Evolutionary conservation across 192 early-diverging fungal genomes (phyloP).

Genomic region (Coemansia sp.): DNA sequence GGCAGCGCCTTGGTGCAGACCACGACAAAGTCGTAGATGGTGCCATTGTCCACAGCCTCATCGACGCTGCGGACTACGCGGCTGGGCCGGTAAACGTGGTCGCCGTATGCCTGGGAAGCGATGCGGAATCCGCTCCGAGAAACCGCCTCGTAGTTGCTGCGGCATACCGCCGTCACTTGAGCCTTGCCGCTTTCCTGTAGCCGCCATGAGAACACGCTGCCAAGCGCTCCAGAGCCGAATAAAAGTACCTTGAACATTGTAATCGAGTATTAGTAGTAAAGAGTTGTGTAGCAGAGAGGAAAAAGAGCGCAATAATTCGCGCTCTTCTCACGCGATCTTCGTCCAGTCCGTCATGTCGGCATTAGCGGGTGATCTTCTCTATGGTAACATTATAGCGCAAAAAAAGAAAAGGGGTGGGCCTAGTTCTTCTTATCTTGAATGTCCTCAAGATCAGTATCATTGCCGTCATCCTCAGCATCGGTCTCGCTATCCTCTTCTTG

Average conservation of each 20-base stretch:
- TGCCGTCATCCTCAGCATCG: constrained; percentile 8
- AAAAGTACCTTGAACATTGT: constrained; percentile 24
- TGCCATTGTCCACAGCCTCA: constrained; percentile 50
- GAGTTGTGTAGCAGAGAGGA: neutral
- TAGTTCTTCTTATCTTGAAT: neutral
- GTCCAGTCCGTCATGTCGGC: neutral
- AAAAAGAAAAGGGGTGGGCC: neutral
- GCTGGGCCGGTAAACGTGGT: constrained; percentile 56
- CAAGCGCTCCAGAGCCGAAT: constrained; percentile 73
- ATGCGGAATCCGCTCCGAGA: constrained; percentile 57
- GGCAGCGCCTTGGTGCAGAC: constrained; percentile 71
- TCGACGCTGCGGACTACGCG: constrained; percentile 47
- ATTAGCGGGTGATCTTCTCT: neutral
- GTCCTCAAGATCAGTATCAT: constrained; percentile 7
- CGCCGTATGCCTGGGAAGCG: constrained; percentile 56
- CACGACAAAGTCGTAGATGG: constrained; percentile 59
- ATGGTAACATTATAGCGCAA: neutral
- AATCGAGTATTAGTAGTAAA: neutral
- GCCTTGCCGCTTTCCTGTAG: constrained; percentile 51
- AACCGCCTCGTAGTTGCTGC: constrained; percentile 65
- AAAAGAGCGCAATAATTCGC: neutral
- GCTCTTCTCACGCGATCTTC: neutral
- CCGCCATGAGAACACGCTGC: constrained; percentile 64
- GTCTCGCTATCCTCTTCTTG: constrained; percentile 50
- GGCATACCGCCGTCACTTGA: constrained; percentile 62